These are phyloP conservation scores for Cercis canadensis DNA, from an alignment of 306 rosid species.

Conservation along the genomic window DNA sequence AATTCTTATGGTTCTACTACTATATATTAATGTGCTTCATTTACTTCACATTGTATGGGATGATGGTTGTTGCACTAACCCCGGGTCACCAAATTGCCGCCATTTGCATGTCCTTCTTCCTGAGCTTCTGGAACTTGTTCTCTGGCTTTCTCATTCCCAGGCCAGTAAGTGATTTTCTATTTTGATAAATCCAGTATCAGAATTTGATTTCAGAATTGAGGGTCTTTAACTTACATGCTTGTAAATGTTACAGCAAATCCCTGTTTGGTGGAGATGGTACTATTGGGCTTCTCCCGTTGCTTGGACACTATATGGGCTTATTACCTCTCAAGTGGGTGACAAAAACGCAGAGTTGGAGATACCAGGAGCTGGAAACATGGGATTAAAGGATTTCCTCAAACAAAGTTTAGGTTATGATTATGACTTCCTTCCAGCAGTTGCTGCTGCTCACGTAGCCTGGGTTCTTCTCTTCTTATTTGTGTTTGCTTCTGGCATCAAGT, in stretches of 20 bases:
- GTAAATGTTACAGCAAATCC: constrained; percentile 54
- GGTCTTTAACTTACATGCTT: constrained; percentile 1
- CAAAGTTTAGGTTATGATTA: constrained; percentile 48
- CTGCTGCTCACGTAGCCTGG: constrained; percentile 64
- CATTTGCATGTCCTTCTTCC: constrained; percentile 66
- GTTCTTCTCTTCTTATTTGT: constrained; percentile 68
- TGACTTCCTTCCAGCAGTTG: constrained; percentile 60
- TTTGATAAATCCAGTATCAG: neutral
- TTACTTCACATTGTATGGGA: constrained; percentile 80
- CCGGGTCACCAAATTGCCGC: constrained; percentile 69
- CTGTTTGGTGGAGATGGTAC: constrained; percentile 89
- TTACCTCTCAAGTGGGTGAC: constrained; percentile 57
- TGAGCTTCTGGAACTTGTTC: constrained; percentile 76
- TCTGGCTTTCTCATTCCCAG: constrained; percentile 64
- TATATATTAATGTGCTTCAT: constrained; percentile 62
- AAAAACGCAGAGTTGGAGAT: constrained; percentile 15
- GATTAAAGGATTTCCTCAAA: constrained; percentile 32
- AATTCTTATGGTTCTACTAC: constrained; percentile 74
- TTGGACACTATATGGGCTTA: constrained; percentile 56
- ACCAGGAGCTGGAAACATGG: constrained; percentile 38
- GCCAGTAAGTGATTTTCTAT: constrained; percentile 47
- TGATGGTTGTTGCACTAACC: constrained; percentile 81
- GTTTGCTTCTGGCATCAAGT: constrained; percentile 68
- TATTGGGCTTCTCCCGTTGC: constrained; percentile 60
- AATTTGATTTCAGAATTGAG: neutral